These are phyloP conservation scores for Penicillium sp. DNA, from an alignment of 2,329 filamentous ascomycete genomes.

Conservation along the genomic window DNA sequence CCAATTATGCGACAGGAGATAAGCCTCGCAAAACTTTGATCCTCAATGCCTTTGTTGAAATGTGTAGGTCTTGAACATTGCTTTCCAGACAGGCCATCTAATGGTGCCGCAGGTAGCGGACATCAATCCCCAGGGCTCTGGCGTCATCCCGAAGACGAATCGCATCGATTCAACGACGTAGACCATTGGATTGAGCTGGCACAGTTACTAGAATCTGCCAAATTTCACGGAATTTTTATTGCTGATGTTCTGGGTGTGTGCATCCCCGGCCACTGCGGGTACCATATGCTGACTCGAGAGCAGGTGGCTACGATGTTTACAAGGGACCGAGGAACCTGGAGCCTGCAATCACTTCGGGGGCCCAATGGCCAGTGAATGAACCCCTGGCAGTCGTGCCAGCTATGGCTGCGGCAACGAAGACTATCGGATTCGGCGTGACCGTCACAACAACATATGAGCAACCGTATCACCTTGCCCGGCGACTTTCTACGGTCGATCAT, in stretches of 20 bases:
- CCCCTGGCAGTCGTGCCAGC: slow-evolving; percentile 62
- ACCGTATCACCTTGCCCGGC: slow-evolving; percentile 64
- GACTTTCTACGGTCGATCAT: slow-evolving; percentile 67
- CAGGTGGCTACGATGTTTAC: slow-evolving; percentile 67
- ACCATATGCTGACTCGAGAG: slow-evolving; percentile 7
- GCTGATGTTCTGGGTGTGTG: slow-evolving; percentile 59
- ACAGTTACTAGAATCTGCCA: slow-evolving; percentile 58
- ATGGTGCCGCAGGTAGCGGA: slow-evolving; percentile 39
- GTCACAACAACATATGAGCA: slow-evolving; percentile 67
- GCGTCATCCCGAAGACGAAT: slow-evolving; percentile 64
- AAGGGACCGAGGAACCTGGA: slow-evolving; percentile 59
- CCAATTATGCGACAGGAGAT: slow-evolving; percentile 10
- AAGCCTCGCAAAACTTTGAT: slow-evolving; percentile 48
- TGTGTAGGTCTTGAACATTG: slow-evolving; percentile 35
- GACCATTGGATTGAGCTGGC: slow-evolving; percentile 62
- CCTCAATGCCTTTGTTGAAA: slow-evolving; percentile 53
- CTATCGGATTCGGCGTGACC: slow-evolving; percentile 67
- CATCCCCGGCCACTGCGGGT: slow-evolving; percentile 5
- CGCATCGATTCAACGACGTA: slow-evolving; percentile 59
- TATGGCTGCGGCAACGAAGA: slow-evolving; percentile 66
- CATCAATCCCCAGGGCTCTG: slow-evolving; percentile 59
- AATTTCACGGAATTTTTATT: slow-evolving; percentile 66
- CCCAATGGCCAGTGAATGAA: slow-evolving; percentile 71
- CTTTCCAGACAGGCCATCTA: background rate
- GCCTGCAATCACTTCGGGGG: slow-evolving; percentile 60